phyloP scores from a whole-genome alignment of 2,329 filamentous ascomycete species.

The Pseudogymnoascus sp. region DNA sequence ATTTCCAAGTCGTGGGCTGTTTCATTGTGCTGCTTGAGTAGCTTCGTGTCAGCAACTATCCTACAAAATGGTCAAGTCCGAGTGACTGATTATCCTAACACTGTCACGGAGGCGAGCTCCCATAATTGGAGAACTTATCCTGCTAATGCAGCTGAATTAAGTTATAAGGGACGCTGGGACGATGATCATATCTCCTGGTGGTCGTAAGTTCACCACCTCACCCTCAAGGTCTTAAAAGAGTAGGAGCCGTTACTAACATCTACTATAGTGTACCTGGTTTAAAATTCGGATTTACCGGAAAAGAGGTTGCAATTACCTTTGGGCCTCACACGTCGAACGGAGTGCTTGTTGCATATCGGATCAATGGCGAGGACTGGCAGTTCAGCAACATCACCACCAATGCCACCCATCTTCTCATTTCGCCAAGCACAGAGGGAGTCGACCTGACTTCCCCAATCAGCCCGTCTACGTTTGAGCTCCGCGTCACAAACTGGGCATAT shows the following conservation, averaged over 20 bases:
- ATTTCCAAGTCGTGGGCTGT: neutral
- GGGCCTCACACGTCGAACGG: constrained; percentile 18
- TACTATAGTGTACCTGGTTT: constrained; percentile 18
- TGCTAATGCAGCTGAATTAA: constrained; percentile 46
- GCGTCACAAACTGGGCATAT: constrained; percentile 56
- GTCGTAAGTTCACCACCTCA: constrained; percentile 38
- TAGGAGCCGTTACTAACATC: neutral
- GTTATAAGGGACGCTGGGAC: constrained; percentile 59
- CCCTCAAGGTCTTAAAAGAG: neutral
- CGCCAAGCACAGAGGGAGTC: constrained; percentile 38
- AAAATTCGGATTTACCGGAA: constrained; percentile 23
- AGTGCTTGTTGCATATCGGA: constrained; percentile 51
- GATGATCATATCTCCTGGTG: constrained; percentile 54
- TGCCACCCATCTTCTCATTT: constrained; percentile 50
- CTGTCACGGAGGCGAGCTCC: constrained; percentile 30
- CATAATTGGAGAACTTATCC: constrained; percentile 43
- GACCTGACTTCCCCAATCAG: constrained; percentile 37
- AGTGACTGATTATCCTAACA: constrained; percentile 36
- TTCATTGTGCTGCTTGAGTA: neutral
- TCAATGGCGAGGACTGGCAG: constrained; percentile 52
- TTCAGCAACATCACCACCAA: constrained; percentile 54
- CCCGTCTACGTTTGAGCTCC: constrained; percentile 47
- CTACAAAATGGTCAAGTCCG: constrained; percentile 32
- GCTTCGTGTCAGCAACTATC: constrained; percentile 21
- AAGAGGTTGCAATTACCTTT: constrained; percentile 22